Percentiles rank a stretch among this genome's conserved stretches.
Evolutionary conservation across 2,329 filamentous ascomycete genomes (phyloP).

Genomic region (Xylaria hypoxylon): DNA sequence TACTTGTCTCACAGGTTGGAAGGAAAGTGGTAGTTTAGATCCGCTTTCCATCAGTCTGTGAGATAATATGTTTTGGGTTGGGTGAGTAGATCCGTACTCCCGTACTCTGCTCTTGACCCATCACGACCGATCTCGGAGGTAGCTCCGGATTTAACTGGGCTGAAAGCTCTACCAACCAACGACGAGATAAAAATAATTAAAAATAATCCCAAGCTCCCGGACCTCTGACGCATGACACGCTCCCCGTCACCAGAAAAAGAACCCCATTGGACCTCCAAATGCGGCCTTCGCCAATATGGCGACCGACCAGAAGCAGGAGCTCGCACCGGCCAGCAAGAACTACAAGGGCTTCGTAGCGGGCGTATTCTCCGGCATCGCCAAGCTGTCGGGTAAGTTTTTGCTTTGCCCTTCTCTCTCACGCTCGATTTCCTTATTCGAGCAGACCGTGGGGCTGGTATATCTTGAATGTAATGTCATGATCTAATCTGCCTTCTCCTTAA

Average conservation of each 20-base stretch:
- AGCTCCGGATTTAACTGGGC: slow-evolving; percentile 8
- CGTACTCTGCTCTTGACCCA: not conserved
- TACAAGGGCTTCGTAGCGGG: slow-evolving; percentile 98
- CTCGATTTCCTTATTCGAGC: no score
- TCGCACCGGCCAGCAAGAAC: slow-evolving; percentile 59
- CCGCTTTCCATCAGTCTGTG: no score
- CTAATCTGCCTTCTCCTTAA: slow-evolving; percentile 18
- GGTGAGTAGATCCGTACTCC: no score
- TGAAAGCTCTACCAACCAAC: slow-evolving; percentile 2
- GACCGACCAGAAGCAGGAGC: slow-evolving; percentile 53
- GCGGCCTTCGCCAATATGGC: slow-evolving; percentile 44
- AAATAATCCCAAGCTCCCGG: not conserved
- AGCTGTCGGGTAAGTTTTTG: slow-evolving; percentile 76
- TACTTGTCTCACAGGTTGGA: no score
- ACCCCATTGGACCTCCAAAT: slow-evolving; percentile 28
- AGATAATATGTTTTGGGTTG: no score
- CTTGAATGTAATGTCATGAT: no score
- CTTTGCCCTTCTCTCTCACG: not conserved
- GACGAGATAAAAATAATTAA: slow-evolving; percentile 2
- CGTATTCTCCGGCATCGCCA: slow-evolving; percentile 94
- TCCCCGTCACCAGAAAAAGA: not conserved
- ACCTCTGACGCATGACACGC: not conserved
- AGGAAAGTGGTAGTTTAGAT: no score
- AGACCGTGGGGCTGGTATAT: no score
- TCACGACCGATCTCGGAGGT: slow-evolving; percentile 19